Base-by-base conservation (phyloP, 177 flowering plant species). In the Vitis hybrid region DNA sequence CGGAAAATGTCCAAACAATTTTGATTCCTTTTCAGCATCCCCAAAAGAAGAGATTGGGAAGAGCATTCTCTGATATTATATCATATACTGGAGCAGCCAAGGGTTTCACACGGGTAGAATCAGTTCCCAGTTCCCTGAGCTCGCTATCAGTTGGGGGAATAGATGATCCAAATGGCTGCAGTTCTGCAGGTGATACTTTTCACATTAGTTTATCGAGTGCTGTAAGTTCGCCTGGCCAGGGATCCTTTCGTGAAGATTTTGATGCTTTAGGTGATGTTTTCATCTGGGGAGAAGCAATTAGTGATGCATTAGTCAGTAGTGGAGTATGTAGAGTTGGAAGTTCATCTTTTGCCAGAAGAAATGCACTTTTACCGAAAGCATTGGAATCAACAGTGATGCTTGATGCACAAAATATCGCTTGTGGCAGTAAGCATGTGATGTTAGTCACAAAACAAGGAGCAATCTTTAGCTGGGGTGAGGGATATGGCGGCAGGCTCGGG, bases 381-480 rank as follows among this genome's bases (percentile, higher is more conserved):
- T 57, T 84, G 68, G 84, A 80, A 72, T 80, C 85, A 49, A 55
- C 80, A 1, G 70, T 61, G 8, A 69, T 74, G 26, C 73, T 80
- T 55, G 82, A 82, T 84, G 79, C 68, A 60, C 80, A 76, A 8
- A 62, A 69, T 64, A 71, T 84, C n/a, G 79, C 87, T 51, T 82
- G 81, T 73, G 87, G 85, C 18, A 58, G 72, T 3, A 72, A 66
- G 58, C 86, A 84, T 75, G 86, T 76, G 51, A 80, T 64, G 1
- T 51, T 84, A 16, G 82, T 84, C 51, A 82, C 84, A 13, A 82
- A 66, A 64, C 79, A 80, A 60, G 86, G 87, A 33, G 81, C 76
- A 65, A 50, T 82, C 55, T 84, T 76, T 33, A 70, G 73, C 20
- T 84, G 87, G 87, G 87, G 87, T 1, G 84, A 82, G 26, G 84